These are phyloP conservation scores for Coemansia guatemalensis DNA, from an alignment of 192 early-diverging fungal genomes.

Conservation along the genomic window DNA sequence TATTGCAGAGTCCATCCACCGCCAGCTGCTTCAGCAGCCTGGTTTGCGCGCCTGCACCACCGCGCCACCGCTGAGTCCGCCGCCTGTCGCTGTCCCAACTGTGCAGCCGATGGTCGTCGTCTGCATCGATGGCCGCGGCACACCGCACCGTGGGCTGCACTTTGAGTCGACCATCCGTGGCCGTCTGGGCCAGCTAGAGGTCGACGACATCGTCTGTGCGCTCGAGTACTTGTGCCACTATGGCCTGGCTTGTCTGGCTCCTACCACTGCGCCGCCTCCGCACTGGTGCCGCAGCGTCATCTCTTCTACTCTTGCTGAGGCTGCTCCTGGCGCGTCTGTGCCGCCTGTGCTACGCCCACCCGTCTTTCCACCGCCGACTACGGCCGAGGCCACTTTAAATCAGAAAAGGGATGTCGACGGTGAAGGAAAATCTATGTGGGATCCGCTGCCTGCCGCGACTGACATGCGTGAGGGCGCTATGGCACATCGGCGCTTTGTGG, in stretches of 20 bases:
- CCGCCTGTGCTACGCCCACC: slow-evolving; percentile 30
- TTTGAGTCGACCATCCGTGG: slow-evolving; percentile 61
- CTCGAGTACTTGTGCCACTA: slow-evolving; percentile 18
- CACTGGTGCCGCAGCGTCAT: slow-evolving; percentile 5
- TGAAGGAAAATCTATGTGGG: neutral
- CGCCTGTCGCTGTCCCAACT: neutral
- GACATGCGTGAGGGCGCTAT: too few species aligned
- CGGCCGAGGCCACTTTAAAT: neutral
- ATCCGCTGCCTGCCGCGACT: neutral
- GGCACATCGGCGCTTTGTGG: slow-evolving; percentile 35
- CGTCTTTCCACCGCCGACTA: slow-evolving; percentile 10
- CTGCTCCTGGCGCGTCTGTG: too few species aligned
- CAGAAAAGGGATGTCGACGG: neutral
- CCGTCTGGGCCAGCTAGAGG: slow-evolving; percentile 52
- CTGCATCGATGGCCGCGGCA: slow-evolving; percentile 68
- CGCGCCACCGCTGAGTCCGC: too few species aligned
- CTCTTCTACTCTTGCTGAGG: slow-evolving; percentile 12
- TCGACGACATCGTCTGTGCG: slow-evolving; percentile 51
- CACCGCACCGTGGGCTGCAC: slow-evolving; percentile 59
- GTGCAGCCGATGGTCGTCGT: slow-evolving; percentile 55
- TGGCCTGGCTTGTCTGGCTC: neutral
- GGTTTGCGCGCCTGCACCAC: neutral
- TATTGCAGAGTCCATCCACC: neutral
- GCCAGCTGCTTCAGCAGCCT: too few species aligned
- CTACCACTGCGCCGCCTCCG: neutral